Evolutionary conservation across 208 protist species (phyloP).

Genomic region (Trichomonas vaginalis): DNA sequence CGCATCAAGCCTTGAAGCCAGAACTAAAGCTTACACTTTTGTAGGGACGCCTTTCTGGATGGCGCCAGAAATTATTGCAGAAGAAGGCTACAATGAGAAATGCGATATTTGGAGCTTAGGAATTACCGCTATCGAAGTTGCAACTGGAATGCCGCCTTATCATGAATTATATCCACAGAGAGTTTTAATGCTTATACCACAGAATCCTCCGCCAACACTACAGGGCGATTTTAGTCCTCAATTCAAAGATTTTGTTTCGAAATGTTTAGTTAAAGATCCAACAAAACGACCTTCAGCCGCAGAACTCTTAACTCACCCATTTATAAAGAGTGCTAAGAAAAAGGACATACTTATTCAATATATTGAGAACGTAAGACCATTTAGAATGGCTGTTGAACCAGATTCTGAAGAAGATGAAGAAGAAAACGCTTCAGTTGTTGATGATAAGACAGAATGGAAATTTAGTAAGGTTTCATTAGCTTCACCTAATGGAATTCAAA

Average conservation of each 20-base stretch:
- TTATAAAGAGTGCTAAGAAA: conserved; percentile 1
- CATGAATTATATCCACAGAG: conserved; percentile 17
- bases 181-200: conserved; percentile 27
- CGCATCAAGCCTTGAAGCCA: not conserved
- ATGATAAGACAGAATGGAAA: not conserved
- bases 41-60: conserved; percentile 43
- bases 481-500: not conserved
- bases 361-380: not conserved
- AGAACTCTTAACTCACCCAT: conserved; percentile 18
- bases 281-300: not conserved
- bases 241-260: conserved; percentile 23
- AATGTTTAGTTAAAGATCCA: conserved; percentile 24
- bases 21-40: not conserved
- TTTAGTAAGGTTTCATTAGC: not conserved
- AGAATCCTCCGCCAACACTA: conserved; percentile 15
- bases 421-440: not conserved
- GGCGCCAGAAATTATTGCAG: conserved; percentile 41
- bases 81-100: conserved; percentile 23
- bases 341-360: not conserved
- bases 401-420: not conserved
- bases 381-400: no score
- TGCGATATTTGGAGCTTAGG: conserved; percentile 39
- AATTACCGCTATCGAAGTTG: conserved; percentile 38
- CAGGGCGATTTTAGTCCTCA: not conserved
- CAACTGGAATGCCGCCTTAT: conserved; percentile 29